Percentiles rank a stretch among this genome's conserved stretches.
These are phyloP conservation scores for Metarhizium brunneum DNA, from an alignment of 2,329 filamentous ascomycete genomes.

Conservation along the genomic window DNA sequence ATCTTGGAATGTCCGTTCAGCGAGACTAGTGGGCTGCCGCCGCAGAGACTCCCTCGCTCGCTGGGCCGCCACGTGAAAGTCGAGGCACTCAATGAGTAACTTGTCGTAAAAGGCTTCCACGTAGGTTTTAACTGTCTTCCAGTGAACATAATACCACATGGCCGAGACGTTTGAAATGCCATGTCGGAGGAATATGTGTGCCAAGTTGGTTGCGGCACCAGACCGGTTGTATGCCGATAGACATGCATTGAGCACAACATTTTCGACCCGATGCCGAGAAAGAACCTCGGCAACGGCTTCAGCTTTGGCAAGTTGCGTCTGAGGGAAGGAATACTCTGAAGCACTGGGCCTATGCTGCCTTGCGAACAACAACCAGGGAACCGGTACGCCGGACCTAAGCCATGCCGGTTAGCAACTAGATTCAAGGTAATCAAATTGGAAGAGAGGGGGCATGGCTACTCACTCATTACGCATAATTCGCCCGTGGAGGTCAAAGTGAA, in stretches of 20 bases:
- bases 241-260: conserved; percentile 20
- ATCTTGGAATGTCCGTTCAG: conserved; percentile 14
- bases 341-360: conserved; percentile 9
- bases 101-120: conserved; percentile 17
- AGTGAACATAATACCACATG: conserved; percentile 22
- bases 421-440: not conserved
- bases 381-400: conserved; percentile 10
- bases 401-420: not conserved
- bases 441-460: conserved; percentile 3
- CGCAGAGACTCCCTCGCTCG: conserved; percentile 17
- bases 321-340: conserved; percentile 11
- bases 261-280: conserved; percentile 14
- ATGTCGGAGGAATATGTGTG: conserved; percentile 18
- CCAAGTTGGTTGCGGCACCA: conserved; percentile 14
- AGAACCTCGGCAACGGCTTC: conserved; percentile 15
- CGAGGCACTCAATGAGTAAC: conserved; percentile 15
- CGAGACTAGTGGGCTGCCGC: conserved; percentile 11
- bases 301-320: conserved; percentile 15
- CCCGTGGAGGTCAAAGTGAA: conserved; percentile 20
- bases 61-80: conserved; percentile 20
- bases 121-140: conserved; percentile 18
- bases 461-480: conserved; percentile 16
- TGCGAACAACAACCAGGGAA: conserved; percentile 18
- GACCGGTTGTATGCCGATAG: conserved; percentile 19
- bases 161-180: conserved; percentile 18